These are phyloP conservation scores for Malus orientalis DNA, from an alignment of 306 rosid genomes.

Conservation along the genomic window DNA sequence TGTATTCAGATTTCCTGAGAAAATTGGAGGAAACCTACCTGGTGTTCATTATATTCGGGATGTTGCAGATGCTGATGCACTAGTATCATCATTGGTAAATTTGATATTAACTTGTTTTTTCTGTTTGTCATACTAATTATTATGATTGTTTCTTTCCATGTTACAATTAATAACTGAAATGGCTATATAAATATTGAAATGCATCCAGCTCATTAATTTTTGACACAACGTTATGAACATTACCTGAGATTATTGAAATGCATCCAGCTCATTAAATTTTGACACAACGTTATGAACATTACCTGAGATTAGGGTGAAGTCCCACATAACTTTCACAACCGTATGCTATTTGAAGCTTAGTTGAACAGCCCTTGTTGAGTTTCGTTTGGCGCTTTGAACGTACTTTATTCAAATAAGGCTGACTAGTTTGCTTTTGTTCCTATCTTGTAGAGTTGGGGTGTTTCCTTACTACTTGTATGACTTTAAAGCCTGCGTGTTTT, in stretches of 20 bases:
- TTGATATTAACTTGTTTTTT: not conserved
- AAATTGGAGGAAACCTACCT: slow-evolving; percentile 77
- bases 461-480: not conserved
- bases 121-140: too few species aligned
- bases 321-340: not conserved
- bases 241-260: not conserved
- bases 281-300: not conserved
- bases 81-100: slow-evolving; percentile 64
- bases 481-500: not conserved
- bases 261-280: not conserved
- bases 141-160: not conserved
- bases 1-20: slow-evolving; percentile 68
- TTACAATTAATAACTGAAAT: not conserved
- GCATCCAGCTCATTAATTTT: not conserved
- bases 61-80: slow-evolving; percentile 83
- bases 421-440: not conserved
- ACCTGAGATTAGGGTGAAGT: not conserved
- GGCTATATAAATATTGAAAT: not conserved
- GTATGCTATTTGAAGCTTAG: not conserved
- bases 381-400: not conserved
- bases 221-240: not conserved
- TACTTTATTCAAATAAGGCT: not conserved
- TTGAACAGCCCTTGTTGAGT: not conserved
- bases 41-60: slow-evolving; percentile 95
- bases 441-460: not conserved